Conservation (phyloP, 1,284 basidiomycete species). For the Golubevia sp. region DNA sequence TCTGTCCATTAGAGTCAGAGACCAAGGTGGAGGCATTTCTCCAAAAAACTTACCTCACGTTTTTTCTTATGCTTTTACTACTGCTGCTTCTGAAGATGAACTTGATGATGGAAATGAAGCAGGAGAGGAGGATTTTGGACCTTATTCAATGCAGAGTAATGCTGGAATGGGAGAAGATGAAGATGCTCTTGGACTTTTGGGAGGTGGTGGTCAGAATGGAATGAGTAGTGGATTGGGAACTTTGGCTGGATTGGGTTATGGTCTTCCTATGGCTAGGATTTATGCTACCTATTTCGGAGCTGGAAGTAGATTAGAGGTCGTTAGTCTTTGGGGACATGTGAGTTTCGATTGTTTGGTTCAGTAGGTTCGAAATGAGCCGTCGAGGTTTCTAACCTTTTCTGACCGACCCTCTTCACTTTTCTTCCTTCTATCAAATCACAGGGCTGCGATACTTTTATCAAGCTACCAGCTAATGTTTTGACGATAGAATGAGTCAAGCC, state of each 20-base stretch:
- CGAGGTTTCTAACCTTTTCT: constrained; percentile 19
- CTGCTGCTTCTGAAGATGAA: constrained; percentile 22
- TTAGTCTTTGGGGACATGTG: constrained; percentile 23
- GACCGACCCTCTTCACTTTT: constrained; percentile 13
- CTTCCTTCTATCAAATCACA: not conserved
- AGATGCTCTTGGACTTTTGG: constrained; percentile 10
- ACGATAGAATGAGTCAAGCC: no score
- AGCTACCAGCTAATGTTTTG: constrained; percentile 30
- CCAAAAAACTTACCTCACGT: constrained; percentile 46
- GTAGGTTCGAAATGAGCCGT: not conserved
- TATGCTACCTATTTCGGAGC: constrained; percentile 39
- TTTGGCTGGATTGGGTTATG: constrained; percentile 53
- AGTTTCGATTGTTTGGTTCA: constrained; percentile 7
- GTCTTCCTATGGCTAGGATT: constrained; percentile 48
- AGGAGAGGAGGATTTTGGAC: constrained; percentile 25
- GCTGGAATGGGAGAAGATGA: constrained; percentile 20
- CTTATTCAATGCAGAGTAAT: constrained; percentile 41
- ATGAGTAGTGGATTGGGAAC: constrained; percentile 45
- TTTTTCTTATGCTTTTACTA: constrained; percentile 56
- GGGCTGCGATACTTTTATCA: constrained; percentile 51
- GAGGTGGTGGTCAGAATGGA: constrained; percentile 18
- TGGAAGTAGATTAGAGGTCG: constrained; percentile 17
- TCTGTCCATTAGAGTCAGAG: constrained; percentile 44
- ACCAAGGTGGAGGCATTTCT: constrained; percentile 50
- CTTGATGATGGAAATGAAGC: no score